A percentile compares a stretch with the other conserved stretches of the same genome.
Evolutionary conservation across 2,329 filamentous ascomycete species (phyloP).

Genomic region (Tolypocladium cylindrosporum): DNA sequence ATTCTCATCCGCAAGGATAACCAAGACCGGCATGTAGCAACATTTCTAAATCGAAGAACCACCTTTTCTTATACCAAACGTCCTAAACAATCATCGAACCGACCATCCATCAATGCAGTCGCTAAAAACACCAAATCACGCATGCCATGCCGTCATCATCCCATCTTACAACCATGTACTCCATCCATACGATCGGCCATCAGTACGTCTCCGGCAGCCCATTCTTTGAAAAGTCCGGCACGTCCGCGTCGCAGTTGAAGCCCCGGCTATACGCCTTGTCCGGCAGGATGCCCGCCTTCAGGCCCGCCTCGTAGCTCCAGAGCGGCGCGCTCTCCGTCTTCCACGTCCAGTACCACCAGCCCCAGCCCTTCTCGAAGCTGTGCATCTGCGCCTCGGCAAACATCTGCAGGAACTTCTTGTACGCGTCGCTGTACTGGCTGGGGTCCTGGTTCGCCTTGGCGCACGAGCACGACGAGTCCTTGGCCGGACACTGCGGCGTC

Average conservation of each 20-base stretch:
- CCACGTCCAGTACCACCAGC: constrained; percentile 99
- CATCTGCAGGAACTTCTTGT: constrained; percentile 77
- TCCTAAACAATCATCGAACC: not conserved
- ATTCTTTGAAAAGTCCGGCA: constrained; percentile 39
- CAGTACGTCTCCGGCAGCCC: constrained; percentile 41
- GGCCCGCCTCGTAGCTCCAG: constrained; percentile 84
- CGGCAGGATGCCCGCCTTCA: constrained; percentile 71
- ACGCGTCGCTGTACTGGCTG: constrained; percentile 54
- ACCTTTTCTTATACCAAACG: not conserved
- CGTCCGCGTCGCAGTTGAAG: constrained; percentile 56
- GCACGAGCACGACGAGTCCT: constrained; percentile 61
- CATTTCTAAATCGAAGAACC: no score
- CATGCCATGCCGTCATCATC: not conserved
- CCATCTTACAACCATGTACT: not conserved
- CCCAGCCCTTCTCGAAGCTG: constrained; percentile 85
- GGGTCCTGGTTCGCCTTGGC: constrained; percentile 65
- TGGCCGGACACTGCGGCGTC: constrained; percentile 63
- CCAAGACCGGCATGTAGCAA: no score
- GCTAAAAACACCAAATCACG: not conserved
- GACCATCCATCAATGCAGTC: not conserved
- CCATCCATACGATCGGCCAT: not conserved
- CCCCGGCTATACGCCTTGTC: constrained; percentile 57
- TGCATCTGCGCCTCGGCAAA: constrained; percentile 97
- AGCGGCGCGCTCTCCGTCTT: constrained; percentile 76
- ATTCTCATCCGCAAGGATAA: no score